A percentile compares a stretch with the other conserved stretches of the same genome.
Evolutionary conservation across 768 basidiomycete genomes (phyloP).

Genomic region (Exidia glandulosa): DNA sequence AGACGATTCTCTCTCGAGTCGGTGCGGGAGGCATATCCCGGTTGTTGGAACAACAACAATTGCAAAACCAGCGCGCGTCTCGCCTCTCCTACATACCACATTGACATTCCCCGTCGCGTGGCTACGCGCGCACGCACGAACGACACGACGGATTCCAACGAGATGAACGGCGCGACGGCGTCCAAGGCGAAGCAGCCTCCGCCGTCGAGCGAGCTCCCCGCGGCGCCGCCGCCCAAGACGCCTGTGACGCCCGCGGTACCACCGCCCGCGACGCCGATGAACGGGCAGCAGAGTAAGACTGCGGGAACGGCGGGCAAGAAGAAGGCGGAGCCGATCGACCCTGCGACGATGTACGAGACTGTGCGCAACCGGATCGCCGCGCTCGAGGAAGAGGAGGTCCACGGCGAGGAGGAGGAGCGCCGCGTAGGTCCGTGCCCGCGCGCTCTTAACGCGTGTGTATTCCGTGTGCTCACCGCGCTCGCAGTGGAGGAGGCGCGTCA

Average conservation of each 20-base stretch:
- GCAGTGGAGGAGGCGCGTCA: conserved; percentile 82
- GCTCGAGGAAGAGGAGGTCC: conserved; percentile 76
- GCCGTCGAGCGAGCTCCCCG: not conserved
- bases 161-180: not conserved
- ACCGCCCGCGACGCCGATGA: not conserved
- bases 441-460: conserved; percentile 2
- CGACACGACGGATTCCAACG: no score
- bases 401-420: conserved; percentile 80
- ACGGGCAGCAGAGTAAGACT: not conserved
- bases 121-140: no score
- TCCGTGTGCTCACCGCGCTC: not conserved
- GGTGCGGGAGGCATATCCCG: no score
- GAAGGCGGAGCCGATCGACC: conserved; percentile 62
- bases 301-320: conserved; percentile 40
- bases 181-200: not conserved
- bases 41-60: no score
- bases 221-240: not conserved
- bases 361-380: conserved; percentile 83
- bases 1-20: no score
- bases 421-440: conserved; percentile 45
- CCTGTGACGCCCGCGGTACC: not conserved
- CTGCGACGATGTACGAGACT: conserved; percentile 78
- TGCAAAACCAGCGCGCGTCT: no score
- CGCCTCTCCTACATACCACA: no score
- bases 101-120: no score